Percentiles rank a stretch among this genome's conserved stretches.
phyloP scores from a whole-genome alignment of 257 asterid species.

The Nicotiana benthamiana region DNA sequence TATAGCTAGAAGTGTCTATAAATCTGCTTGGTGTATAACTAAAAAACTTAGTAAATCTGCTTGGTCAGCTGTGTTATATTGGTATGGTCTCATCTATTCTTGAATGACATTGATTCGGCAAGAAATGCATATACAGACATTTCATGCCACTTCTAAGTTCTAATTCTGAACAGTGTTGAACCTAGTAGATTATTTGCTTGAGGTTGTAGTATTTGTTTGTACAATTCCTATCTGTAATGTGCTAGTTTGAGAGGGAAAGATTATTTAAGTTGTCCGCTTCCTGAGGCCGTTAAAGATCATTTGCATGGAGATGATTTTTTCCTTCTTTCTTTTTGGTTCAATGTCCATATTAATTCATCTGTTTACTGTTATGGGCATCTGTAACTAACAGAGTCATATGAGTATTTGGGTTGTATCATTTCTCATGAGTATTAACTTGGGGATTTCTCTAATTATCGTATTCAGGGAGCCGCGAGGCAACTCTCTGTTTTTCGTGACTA shows the following conservation, averaged over 20 bases:
- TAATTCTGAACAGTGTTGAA: background rate
- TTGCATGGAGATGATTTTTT: background rate
- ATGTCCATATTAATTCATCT: background rate
- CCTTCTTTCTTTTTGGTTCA: slow-evolving; percentile 1
- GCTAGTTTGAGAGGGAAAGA: background rate
- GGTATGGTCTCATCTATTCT: background rate
- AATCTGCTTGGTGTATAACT: background rate
- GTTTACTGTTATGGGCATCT: background rate
- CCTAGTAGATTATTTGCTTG: background rate
- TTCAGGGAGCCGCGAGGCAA: slow-evolving; percentile 71
- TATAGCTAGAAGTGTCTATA: background rate
- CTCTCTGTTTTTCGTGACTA: slow-evolving; percentile 26
- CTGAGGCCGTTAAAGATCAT: background rate
- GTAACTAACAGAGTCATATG: background rate
- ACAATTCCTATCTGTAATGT: background rate
- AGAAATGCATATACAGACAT: background rate
- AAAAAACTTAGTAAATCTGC: background rate
- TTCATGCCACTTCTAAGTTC: background rate
- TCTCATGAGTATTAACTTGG: slow-evolving; percentile 36
- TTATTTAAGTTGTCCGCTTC: background rate
- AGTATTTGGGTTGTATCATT: slow-evolving; percentile 13
- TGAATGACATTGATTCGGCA: background rate
- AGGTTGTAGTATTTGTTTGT: background rate
- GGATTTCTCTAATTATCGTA: slow-evolving; percentile 37
- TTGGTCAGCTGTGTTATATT: background rate